Base-by-base conservation (phyloP, 2,329 filamentous ascomycete species). In the Aspergillus viridinutans region DNA sequence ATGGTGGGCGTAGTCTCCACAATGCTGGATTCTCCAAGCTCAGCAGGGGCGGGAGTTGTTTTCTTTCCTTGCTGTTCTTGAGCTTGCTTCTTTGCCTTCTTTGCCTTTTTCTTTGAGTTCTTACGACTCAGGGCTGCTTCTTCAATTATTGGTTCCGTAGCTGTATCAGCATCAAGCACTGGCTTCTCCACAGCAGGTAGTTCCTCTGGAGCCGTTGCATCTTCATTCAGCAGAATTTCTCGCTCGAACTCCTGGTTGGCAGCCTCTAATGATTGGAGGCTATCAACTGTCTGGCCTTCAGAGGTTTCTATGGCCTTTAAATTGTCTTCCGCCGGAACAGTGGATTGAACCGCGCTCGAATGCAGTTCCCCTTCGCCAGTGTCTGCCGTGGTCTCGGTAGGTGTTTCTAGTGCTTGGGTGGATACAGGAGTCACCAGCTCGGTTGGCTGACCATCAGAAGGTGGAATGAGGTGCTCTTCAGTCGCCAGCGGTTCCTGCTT, bases 51-150 rank as follows among this genome's bases (percentile, higher is more conserved):
- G n/a, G 55, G 40, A 20, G 26, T 10, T 25, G 29, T 17, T 2
- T 17, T 12, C n/a, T 51, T 45, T 14, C 53, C 52, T 32, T 51
- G 53, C 38, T 56, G 55, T 43, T 59, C 53, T 29, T 57, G 58
- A 10, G 40, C 48, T 45, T 61, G 59, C 40, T 62, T 66, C 35
- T 57, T 63, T 5, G 56, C 64, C 54, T 65, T 66, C 55, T 66
- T 63, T 53, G 60, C 63, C 54, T 62, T 58, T 54, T 64, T 65
- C 55, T 64, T 61, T 4, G 63, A 67, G 38, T 54, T 38, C 26
- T 62, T 62, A 29, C 52, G 61, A 29, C 53, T 62, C 12, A 59
- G 42, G 21, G 32, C 14, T 26, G 29, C 23, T 26, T 26, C 47
- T 14, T 29, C 23, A 12, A 20, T n/a, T 23, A 47, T 23, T 26